phyloP scores from a whole-genome alignment of 441 rosid genomes.

The Isatis lusitanica region DNA sequence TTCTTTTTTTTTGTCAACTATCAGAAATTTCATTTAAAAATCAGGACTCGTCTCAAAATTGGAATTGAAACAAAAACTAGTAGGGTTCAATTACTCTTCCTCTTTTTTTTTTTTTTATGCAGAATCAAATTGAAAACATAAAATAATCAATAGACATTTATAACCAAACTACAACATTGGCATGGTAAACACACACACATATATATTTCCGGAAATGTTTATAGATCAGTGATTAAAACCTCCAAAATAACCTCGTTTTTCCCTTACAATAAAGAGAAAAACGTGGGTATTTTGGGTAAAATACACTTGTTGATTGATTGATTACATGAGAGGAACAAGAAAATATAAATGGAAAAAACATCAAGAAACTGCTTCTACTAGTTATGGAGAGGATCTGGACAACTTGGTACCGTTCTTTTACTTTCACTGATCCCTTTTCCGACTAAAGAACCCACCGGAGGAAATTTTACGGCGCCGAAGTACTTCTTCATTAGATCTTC shows the following conservation, averaged over 20 bases:
- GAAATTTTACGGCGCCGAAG: slow-evolving; percentile 41
- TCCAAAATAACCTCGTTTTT: slow-evolving; percentile 42
- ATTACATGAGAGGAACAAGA: slow-evolving; percentile 4
- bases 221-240: slow-evolving; percentile 22
- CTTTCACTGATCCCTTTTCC: slow-evolving; percentile 47
- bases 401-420: slow-evolving; percentile 85
- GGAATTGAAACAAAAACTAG: background rate
- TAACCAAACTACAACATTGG: background rate
- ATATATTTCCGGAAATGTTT: slow-evolving; percentile 3
- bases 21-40: background rate
- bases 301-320: slow-evolving; percentile 17
- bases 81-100: background rate
- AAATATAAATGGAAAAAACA: background rate
- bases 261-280: slow-evolving; percentile 30
- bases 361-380: slow-evolving; percentile 39
- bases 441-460: slow-evolving; percentile 35
- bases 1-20: too few species aligned
- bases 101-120: background rate
- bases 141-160: background rate
- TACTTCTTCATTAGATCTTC: slow-evolving; percentile 43
- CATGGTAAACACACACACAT: background rate
- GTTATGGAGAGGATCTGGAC: slow-evolving; percentile 98
- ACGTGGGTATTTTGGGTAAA: slow-evolving; percentile 68
- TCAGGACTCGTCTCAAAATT: background rate
- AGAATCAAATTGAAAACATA: background rate